A percentile compares a stretch with the other conserved stretches of the same genome.
These are phyloP conservation scores for Suillus alpinus DNA, from an alignment of 768 basidiomycete species.

Conservation along the genomic window DNA sequence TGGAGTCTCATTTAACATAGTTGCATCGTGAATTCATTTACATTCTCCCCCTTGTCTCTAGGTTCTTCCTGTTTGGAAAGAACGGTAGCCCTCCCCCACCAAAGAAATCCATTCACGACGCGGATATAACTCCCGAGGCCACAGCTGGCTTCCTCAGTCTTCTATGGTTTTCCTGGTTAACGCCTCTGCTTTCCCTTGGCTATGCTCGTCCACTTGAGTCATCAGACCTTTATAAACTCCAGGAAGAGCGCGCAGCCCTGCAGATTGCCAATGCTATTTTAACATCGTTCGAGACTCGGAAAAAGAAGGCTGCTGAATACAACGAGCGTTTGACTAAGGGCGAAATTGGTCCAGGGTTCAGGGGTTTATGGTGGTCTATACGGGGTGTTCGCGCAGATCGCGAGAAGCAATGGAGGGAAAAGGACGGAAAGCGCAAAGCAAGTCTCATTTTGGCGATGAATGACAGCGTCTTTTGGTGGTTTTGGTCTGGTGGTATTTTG, in stretches of 20 bases:
- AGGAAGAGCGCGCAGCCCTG: conserved; percentile 55
- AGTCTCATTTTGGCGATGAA: conserved; percentile 72
- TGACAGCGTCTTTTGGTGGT: conserved; percentile 74
- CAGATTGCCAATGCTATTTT: conserved; percentile 62
- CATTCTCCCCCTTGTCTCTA: neutral
- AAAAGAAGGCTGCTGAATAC: conserved; percentile 58
- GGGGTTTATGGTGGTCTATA: conserved; percentile 58
- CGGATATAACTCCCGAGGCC: conserved; percentile 61
- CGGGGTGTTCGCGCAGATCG: conserved; percentile 44
- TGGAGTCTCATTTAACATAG: neutral
- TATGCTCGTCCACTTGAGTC: conserved; percentile 80
- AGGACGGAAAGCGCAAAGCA: conserved; percentile 57
- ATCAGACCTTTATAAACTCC: conserved; percentile 77
- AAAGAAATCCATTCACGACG: conserved; percentile 55
- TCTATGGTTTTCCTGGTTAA: conserved; percentile 76
- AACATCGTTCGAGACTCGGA: conserved; percentile 59
- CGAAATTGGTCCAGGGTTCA: conserved; percentile 54
- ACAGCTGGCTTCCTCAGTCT: conserved; percentile 57
- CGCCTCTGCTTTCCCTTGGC: conserved; percentile 66
- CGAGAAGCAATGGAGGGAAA: conserved; percentile 64
- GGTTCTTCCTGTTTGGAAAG: neutral
- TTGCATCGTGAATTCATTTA: neutral
- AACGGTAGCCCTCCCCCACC: conserved; percentile 36
- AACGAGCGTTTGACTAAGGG: conserved; percentile 69
- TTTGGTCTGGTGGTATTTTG: conserved; percentile 67